phyloP scores from a whole-genome alignment of 2,329 filamentous ascomycete species.

The Ceratocystis cubensis region DNA sequence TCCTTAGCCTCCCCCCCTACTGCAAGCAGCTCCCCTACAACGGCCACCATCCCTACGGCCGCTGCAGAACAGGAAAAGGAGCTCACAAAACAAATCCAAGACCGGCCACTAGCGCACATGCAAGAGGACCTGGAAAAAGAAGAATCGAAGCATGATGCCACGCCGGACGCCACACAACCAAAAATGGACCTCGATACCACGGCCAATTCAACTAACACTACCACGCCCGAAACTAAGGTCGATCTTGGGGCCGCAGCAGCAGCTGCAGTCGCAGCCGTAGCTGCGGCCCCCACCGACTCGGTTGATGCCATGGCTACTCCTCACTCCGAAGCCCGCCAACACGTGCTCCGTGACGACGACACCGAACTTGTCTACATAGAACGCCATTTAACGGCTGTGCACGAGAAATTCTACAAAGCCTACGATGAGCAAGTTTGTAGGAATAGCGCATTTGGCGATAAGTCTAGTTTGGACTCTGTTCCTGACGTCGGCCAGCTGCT shows the following conservation, averaged over 20 bases:
- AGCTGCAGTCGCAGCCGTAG: neutral
- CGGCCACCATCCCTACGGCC: neutral
- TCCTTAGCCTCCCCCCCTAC: slow-evolving; percentile 37
- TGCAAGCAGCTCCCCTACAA: slow-evolving; percentile 49
- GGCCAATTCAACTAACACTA: too few species aligned
- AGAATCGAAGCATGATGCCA: slow-evolving; percentile 38
- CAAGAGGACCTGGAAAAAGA: slow-evolving; percentile 84
- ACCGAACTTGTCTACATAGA: slow-evolving; percentile 67
- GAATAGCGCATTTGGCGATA: neutral
- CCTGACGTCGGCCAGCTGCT: slow-evolving; percentile 83
- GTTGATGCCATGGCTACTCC: slow-evolving; percentile 25
- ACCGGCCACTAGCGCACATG: slow-evolving; percentile 79
- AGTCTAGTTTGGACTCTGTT: slow-evolving; percentile 35
- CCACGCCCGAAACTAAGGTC: too few species aligned
- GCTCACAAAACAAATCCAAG: slow-evolving; percentile 76
- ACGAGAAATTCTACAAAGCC: slow-evolving; percentile 67
- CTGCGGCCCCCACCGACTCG: slow-evolving; percentile 21
- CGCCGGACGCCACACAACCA: too few species aligned
- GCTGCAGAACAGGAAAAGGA: slow-evolving; percentile 67
- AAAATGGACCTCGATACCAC: too few species aligned
- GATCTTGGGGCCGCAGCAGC: slow-evolving; percentile 17
- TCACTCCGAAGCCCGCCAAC: slow-evolving; percentile 36
- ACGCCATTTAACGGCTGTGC: slow-evolving; percentile 60
- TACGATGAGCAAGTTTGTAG: slow-evolving; percentile 44
- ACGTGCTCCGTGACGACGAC: slow-evolving; percentile 80